A percentile compares a stretch with the other conserved stretches of the same genome.
Conservation (phyloP, 345 rosid species). For the Erucastrum elatum region DNA sequence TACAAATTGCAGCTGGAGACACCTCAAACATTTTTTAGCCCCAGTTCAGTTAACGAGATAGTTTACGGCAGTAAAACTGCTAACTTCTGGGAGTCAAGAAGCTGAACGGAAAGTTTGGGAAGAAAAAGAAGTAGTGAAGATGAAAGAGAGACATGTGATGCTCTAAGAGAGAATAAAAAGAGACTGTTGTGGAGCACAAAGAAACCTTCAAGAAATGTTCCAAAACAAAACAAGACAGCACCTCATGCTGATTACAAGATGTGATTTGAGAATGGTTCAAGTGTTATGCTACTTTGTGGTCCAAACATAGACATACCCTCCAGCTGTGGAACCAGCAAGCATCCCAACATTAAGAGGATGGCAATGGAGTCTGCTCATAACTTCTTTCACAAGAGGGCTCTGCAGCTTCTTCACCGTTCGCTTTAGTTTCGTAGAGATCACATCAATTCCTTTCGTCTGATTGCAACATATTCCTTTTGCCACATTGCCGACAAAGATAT, state of each 20-base stretch:
- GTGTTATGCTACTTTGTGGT: conserved; percentile 27
- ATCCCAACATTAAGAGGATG: conserved; percentile 66
- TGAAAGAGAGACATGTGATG: too few species aligned
- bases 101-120: too few species aligned
- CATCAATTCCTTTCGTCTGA: conserved; percentile 55
- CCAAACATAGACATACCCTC: conserved; percentile 80
- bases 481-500: conserved; percentile 61
- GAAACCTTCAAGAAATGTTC: conserved; percentile 43
- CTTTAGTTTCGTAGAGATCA: conserved; percentile 46
- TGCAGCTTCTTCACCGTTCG: conserved; percentile 45
- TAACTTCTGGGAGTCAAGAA: too few species aligned
- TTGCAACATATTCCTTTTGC: conserved; percentile 41
- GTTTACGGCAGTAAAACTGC: too few species aligned
- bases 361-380: conserved; percentile 65
- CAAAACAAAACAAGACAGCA: neutral
- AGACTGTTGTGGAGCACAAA: conserved; percentile 58
- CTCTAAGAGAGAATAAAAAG: conserved; percentile 51
- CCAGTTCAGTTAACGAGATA: too few species aligned
- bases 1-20: too few species aligned
- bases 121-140: too few species aligned
- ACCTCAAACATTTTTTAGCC: too few species aligned
- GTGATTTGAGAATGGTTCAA: neutral
- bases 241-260: neutral
- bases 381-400: conserved; percentile 54
- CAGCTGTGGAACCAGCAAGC: conserved; percentile 69